Evolutionary conservation across 202 grass and related monocot genomes (phyloP).

Genomic region (Zoysia matrella): DNA sequence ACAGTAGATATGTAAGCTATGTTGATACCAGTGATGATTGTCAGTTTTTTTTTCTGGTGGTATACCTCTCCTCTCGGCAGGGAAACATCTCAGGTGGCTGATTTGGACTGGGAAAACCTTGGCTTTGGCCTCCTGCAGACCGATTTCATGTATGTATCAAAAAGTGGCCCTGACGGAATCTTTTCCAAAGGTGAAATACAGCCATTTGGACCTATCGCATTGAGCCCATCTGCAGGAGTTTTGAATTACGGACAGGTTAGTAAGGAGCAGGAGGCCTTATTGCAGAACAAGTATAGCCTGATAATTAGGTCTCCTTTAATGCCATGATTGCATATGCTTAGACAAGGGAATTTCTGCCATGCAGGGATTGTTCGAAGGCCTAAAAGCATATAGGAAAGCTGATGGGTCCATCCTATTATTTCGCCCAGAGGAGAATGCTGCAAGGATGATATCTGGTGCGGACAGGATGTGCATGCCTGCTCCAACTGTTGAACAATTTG

Average conservation of each 20-base stretch:
- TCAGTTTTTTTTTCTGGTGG: neutral
- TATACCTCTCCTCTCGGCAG: slow-evolving; percentile 40
- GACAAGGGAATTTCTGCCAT: slow-evolving; percentile 1
- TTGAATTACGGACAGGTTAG: slow-evolving; percentile 98
- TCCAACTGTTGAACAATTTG: slow-evolving; percentile 74
- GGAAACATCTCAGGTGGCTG: slow-evolving; percentile 51
- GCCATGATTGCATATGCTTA: neutral
- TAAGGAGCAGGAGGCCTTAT: neutral
- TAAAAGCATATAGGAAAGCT: slow-evolving; percentile 91
- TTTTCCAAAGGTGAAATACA: slow-evolving; percentile 80
- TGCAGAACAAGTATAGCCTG: neutral
- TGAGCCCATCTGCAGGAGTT: slow-evolving; percentile 84
- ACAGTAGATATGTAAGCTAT: neutral
- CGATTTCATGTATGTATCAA: slow-evolving; percentile 80
- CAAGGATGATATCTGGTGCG: slow-evolving; percentile 78
- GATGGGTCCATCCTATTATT: slow-evolving; percentile 84
- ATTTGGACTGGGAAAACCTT: slow-evolving; percentile 92
- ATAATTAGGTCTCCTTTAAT: slow-evolving; percentile 1
- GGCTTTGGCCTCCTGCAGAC: slow-evolving; percentile 82
- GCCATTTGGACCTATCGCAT: slow-evolving; percentile 72
- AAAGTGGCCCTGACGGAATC: slow-evolving; percentile 63
- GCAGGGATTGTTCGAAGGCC: slow-evolving; percentile 88
- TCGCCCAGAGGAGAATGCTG: slow-evolving; percentile 83
- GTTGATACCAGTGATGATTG: neutral
- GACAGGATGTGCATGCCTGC: slow-evolving; percentile 93